Conservation (phyloP, 2,329 filamentous ascomycete genomes). For the Tympanopsis confertula region DNA sequence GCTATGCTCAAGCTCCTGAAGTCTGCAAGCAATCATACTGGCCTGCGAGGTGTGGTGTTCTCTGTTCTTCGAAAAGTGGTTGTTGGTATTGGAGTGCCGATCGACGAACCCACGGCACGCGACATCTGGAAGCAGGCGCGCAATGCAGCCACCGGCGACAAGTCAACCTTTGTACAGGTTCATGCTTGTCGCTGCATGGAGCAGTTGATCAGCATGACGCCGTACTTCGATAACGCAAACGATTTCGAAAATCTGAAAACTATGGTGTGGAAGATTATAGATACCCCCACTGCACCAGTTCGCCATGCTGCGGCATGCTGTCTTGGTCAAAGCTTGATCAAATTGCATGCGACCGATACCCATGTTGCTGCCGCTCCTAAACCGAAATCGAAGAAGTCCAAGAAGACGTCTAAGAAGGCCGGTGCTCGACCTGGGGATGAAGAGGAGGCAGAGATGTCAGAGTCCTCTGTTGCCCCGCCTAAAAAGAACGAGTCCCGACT, state of each 20-base stretch:
- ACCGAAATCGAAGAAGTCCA: constrained; percentile 55
- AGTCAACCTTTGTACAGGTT: constrained; percentile 68
- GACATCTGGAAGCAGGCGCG: constrained; percentile 90
- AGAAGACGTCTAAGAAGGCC: constrained; percentile 40
- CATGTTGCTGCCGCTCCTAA: constrained; percentile 33
- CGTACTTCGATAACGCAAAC: constrained; percentile 74
- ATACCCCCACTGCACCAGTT: constrained; percentile 63
- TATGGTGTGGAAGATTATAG: constrained; percentile 74
- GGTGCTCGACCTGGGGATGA: constrained; percentile 49
- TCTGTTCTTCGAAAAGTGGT: constrained; percentile 65
- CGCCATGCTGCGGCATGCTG: constrained; percentile 79
- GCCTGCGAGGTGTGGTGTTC: constrained; percentile 69
- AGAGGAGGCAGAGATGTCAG: constrained; percentile 61
- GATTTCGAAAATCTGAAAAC: constrained; percentile 85
- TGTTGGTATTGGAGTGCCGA: constrained; percentile 60
- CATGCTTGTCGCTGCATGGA: constrained; percentile 71
- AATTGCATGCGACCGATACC: constrained; percentile 54
- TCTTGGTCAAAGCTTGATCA: constrained; percentile 71
- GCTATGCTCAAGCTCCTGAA: constrained; percentile 72
- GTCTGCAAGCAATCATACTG: constrained; percentile 65
- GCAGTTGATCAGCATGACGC: constrained; percentile 57
- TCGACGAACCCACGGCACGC: constrained; percentile 76
- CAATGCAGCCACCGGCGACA: constrained; percentile 66
- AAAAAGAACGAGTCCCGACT: constrained; percentile 61
- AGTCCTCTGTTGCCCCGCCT: constrained; percentile 1